phyloP scores from a whole-genome alignment of 257 asterid genomes.

The Nicotiana tabacum region DNA sequence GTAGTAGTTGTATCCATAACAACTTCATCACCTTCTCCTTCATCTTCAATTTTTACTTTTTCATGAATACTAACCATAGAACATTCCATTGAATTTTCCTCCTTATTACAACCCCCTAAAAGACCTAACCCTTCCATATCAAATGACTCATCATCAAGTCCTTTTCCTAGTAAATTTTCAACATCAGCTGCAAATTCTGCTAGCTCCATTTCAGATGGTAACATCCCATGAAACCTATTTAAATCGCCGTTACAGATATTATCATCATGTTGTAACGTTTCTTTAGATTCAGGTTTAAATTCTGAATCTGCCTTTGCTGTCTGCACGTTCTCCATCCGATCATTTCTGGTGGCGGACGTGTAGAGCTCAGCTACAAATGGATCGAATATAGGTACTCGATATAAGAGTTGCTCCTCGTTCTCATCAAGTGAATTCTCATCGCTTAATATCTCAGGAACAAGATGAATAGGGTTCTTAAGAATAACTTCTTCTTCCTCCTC shows the following conservation, averaged over 20 bases:
- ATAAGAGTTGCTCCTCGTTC: constrained; percentile 57
- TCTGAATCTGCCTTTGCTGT: neutral
- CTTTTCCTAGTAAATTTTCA: constrained; percentile 67
- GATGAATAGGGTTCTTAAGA: constrained; percentile 22
- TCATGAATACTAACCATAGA: constrained; percentile 15
- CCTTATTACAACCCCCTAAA: constrained; percentile 23
- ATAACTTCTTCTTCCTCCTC: neutral
- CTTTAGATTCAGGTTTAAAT: constrained; percentile 12
- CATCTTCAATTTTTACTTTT: constrained; percentile 47
- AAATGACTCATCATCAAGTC: constrained; percentile 59
- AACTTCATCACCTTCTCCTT: constrained; percentile 17
- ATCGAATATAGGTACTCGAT: constrained; percentile 67
- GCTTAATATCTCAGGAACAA: constrained; percentile 58
- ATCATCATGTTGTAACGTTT: neutral
- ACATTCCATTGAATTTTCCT: constrained; percentile 16
- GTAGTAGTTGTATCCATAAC: neutral
- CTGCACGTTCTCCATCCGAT: constrained; percentile 4
- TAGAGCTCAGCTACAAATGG: constrained; percentile 45
- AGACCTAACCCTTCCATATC: constrained; percentile 67
- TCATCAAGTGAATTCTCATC: constrained; percentile 54
- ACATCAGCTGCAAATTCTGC: constrained; percentile 82
- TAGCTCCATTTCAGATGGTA: constrained; percentile 72
- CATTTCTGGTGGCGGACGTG: constrained; percentile 15
- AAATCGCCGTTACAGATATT: constrained; percentile 8
- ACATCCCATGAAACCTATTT: constrained; percentile 36